These are phyloP conservation scores for Fusarium drepaniforme DNA, from an alignment of 2,329 filamentous ascomycete genomes.

Conservation along the genomic window DNA sequence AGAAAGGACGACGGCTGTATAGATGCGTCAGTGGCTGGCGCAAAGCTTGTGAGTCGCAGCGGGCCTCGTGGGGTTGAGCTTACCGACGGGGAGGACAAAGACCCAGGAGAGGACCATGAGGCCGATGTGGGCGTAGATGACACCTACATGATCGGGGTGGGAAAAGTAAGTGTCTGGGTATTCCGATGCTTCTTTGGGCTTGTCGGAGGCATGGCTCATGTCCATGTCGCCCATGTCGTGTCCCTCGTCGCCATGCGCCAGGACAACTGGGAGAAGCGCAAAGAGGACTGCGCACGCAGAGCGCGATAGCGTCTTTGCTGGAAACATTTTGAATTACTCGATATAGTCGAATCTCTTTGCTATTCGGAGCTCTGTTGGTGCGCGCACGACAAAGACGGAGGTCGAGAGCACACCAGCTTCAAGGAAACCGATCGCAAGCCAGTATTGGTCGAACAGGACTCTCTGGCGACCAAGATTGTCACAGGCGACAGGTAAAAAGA, in stretches of 20 bases:
- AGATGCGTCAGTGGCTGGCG: conserved; percentile 10
- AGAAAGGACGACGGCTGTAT: conserved; percentile 84
- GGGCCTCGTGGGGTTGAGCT: conserved; percentile 46
- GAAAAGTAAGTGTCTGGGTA: conserved; percentile 70
- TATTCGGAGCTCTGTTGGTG: background rate
- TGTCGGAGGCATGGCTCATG: conserved; percentile 30
- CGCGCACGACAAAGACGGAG: background rate
- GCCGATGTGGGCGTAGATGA: conserved; percentile 77
- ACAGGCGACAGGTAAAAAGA: background rate
- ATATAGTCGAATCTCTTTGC: background rate
- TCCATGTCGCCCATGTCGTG: conserved; percentile 19
- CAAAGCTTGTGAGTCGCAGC: background rate
- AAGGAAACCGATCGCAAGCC: background rate
- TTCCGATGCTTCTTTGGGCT: conserved; percentile 44
- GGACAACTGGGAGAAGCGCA: conserved; percentile 30
- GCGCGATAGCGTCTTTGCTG: background rate
- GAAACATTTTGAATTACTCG: conserved; percentile 4
- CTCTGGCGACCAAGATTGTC: background rate
- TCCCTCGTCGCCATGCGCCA: conserved; percentile 33
- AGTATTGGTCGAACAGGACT: conserved; percentile 1
- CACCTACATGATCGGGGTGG: conserved; percentile 61
- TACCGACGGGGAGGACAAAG: conserved; percentile 78
- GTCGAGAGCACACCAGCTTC: background rate
- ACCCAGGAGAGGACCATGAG: conserved; percentile 81
- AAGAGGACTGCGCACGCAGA: conserved; percentile 15